Conservation (phyloP, 805 yeast genomes). For the Cyberlindnera suaveolens region DNA sequence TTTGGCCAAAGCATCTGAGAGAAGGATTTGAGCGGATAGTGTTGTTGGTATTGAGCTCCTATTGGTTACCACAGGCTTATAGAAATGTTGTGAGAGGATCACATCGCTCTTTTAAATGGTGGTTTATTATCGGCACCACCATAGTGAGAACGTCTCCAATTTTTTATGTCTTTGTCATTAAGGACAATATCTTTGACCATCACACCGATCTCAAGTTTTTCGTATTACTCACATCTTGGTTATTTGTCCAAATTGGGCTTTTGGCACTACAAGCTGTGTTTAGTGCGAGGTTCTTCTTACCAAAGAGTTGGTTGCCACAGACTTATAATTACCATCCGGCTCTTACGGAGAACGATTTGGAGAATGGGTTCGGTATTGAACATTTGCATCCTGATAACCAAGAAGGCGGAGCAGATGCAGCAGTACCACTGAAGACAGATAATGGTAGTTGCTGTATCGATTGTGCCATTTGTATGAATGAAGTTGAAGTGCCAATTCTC, state of each 20-base stretch:
- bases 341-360: constrained; percentile 52
- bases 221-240: constrained; percentile 44
- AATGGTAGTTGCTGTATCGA: constrained; percentile 48
- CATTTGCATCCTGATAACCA: constrained; percentile 26
- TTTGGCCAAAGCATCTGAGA: constrained; percentile 60
- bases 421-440: constrained; percentile 1
- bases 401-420: constrained; percentile 16
- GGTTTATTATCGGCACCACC: constrained; percentile 66
- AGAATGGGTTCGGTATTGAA: constrained; percentile 53
- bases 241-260: constrained; percentile 49
- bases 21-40: constrained; percentile 49
- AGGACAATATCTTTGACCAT: constrained; percentile 64
- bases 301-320: constrained; percentile 67
- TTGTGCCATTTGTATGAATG: constrained; percentile 88
- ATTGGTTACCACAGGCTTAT: constrained; percentile 85
- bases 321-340: constrained; percentile 80
- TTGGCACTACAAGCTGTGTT: constrained; percentile 57
- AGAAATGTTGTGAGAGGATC: constrained; percentile 69
- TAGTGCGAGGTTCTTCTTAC: constrained; percentile 83
- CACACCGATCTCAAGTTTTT: constrained; percentile 52
- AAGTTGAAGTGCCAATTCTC: constrained; percentile 52
- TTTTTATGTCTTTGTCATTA: constrained; percentile 47
- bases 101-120: constrained; percentile 64
- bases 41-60: constrained; percentile 52
- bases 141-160: constrained; percentile 59